Base-by-base conservation (phyloP, 2,329 filamentous ascomycete species). In the Pseudogymnoascus destructans region DNA sequence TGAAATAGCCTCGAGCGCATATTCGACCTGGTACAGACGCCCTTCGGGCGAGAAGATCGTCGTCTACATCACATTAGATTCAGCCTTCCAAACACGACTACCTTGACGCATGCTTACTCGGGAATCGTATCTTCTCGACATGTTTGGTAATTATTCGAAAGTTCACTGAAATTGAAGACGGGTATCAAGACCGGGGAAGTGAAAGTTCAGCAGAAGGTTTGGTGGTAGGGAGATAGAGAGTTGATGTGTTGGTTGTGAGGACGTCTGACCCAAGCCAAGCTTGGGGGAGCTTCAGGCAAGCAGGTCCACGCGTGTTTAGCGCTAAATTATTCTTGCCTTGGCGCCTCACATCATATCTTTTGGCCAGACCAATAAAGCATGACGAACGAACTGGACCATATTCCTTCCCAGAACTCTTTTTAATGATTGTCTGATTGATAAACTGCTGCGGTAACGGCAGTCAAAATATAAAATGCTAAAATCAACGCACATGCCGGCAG, bases 31-130 rank as follows among this genome's bases (percentile, higher is more conserved):
- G 75, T 98, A 98, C 62, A 98, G 82, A 70, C 93, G 91, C 64
- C 93, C 93, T 77, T 98, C 93, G 61, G 93, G 93, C 61, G 93
- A 98, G 84, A 98, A 98, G 81, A 98, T 98, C 72, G 93, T 98
- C 68, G 93, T 98, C 91, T 95, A 49, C n/a, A 30, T 56, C 32
- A 30, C 55, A 42, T 70, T 60, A 70, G 66, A 60, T 57, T 27
- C 15, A 38, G 30, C 57, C 27, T 58, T 59, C 32, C 23, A 36
- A 21, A 58, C 21, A 23, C 32, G 42, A 55, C 17, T 57, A 46
- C 59, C 63, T 62, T 59, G 58, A 27, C 61, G 58, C 61, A 60
- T 72, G 76, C 85, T 73, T 79, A 95, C 91, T 78, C 91, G 84
- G 70, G 91, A 95, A 84, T 96, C 91, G 78, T 96, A 96, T 79